Percentiles rank a stretch among this genome's conserved stretches.
Evolutionary conservation across 371 early-diverging fungal species (phyloP).

Genomic region (Phascolomyces articulosus): DNA sequence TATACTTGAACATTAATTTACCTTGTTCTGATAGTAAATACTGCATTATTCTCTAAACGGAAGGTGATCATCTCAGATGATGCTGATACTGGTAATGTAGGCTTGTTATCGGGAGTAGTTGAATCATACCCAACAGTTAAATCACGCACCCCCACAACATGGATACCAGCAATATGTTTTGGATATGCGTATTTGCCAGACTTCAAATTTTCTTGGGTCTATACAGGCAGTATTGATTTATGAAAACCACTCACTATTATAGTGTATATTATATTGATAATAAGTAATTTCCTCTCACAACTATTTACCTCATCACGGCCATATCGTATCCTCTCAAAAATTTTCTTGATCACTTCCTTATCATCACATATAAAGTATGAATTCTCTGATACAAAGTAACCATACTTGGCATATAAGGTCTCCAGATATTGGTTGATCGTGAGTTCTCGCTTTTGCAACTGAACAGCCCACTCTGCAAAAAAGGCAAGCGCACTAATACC

Average conservation of each 20-base stretch:
- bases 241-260: no score
- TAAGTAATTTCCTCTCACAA: no score
- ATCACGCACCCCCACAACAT: conserved; percentile 81
- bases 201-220: conserved; percentile 1
- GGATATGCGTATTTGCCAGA: conserved; percentile 71
- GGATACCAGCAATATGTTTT: conserved; percentile 64
- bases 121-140: conserved; percentile 90
- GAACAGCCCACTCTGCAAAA: conserved; percentile 81
- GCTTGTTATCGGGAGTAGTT: conserved; percentile 59
- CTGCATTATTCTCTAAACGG: conserved; percentile 71
- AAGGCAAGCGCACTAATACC: conserved; percentile 83
- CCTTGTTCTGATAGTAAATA: conserved; percentile 79
- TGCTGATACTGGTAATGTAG: conserved; percentile 78
- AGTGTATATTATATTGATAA: no score
- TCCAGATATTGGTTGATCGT: conserved; percentile 72
- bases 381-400: conserved; percentile 86
- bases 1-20: no score
- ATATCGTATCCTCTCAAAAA: conserved; percentile 85
- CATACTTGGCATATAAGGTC: conserved; percentile 81
- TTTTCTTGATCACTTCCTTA: conserved; percentile 62
- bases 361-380: conserved; percentile 89
- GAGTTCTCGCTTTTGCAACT: conserved; percentile 65
- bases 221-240: neutral
- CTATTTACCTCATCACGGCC: conserved; percentile 49
- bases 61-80: conserved; percentile 95